Evolutionary conservation across 2,329 filamentous ascomycete species (phyloP).

Genomic region (Colletotrichum sp.): DNA sequence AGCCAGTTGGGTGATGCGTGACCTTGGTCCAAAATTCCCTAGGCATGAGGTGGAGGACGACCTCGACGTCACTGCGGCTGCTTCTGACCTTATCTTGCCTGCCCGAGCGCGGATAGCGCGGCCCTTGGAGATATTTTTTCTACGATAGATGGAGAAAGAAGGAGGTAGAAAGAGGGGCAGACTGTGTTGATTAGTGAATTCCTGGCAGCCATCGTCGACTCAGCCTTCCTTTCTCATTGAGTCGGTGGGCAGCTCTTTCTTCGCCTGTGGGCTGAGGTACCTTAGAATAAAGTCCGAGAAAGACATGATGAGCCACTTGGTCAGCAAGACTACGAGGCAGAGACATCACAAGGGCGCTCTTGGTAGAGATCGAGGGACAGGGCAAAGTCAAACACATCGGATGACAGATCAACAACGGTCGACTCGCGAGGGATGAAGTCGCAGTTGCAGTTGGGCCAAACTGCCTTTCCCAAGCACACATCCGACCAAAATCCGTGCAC

Average conservation of each 20-base stretch:
- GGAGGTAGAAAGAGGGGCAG: background rate
- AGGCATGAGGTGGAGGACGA: background rate
- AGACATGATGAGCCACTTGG: background rate
- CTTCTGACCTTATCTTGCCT: background rate
- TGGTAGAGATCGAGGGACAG: background rate
- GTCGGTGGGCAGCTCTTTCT: background rate
- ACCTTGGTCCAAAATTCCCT: background rate
- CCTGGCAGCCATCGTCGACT: background rate
- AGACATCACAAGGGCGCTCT: background rate
- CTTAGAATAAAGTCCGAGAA: background rate
- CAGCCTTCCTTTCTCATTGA: background rate
- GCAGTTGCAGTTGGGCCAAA: background rate
- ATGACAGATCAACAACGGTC: slow-evolving; percentile 6
- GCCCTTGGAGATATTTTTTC: background rate
- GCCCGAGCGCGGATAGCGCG: background rate
- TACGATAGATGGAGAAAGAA: background rate
- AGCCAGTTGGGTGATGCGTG: background rate
- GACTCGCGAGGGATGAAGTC: slow-evolving; percentile 17
- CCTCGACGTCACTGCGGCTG: background rate
- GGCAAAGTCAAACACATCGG: background rate
- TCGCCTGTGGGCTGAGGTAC: background rate
- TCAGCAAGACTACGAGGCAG: background rate
- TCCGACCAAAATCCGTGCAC: background rate
- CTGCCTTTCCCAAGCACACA: background rate
- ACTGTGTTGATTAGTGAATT: background rate